A percentile compares a stretch with the other conserved stretches of the same genome.
Evolutionary conservation across 164 flowering plant species (phyloP).

Genomic region (Aristolochia fimbriata): DNA sequence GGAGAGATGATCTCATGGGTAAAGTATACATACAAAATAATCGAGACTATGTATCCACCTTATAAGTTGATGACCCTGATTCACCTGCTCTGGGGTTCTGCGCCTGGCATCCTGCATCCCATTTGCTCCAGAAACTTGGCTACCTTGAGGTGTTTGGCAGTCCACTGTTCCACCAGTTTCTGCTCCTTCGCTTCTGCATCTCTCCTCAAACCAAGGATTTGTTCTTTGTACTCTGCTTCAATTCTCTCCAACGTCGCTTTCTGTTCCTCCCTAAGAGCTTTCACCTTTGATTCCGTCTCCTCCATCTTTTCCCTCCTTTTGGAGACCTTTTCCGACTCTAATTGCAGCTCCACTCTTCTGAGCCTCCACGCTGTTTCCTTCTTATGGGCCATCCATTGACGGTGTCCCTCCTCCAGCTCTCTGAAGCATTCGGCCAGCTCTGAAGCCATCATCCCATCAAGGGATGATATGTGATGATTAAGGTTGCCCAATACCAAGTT

Average conservation of each 20-base stretch:
- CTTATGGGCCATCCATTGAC: slow-evolving; percentile 70
- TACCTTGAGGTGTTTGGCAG: slow-evolving; percentile 53
- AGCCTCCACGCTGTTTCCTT: slow-evolving; percentile 93
- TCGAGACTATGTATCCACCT: too few relatives aligned
- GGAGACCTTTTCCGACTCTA: slow-evolving; percentile 79
- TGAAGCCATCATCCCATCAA: slow-evolving; percentile 26
- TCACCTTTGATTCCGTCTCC: slow-evolving; percentile 66
- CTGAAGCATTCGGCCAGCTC: slow-evolving; percentile 71
- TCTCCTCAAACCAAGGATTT: slow-evolving; percentile 50
- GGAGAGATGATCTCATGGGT: too few relatives aligned
- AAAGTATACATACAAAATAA: too few relatives aligned
- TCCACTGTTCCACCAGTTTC: slow-evolving; percentile 75
- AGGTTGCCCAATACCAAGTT: slow-evolving; percentile 24
- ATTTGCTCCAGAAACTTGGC: slow-evolving; percentile 60
- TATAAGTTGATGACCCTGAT: too few relatives aligned
- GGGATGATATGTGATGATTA: slow-evolving; percentile 19
- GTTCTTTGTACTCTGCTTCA: slow-evolving; percentile 77
- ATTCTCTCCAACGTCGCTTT: slow-evolving; percentile 47
- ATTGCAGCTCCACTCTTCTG: slow-evolving; percentile 70
- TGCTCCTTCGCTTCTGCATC: slow-evolving; percentile 89
- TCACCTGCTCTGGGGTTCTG: slow-evolving; percentile 8
- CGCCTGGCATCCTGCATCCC: slow-evolving; percentile 32
- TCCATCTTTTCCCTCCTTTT: slow-evolving; percentile 75
- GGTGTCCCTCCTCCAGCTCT: slow-evolving; percentile 81
- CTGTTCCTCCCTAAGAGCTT: slow-evolving; percentile 68